phyloP scores from a whole-genome alignment of 169 alveolate species.

The Plasmodium vinckei region DNA sequence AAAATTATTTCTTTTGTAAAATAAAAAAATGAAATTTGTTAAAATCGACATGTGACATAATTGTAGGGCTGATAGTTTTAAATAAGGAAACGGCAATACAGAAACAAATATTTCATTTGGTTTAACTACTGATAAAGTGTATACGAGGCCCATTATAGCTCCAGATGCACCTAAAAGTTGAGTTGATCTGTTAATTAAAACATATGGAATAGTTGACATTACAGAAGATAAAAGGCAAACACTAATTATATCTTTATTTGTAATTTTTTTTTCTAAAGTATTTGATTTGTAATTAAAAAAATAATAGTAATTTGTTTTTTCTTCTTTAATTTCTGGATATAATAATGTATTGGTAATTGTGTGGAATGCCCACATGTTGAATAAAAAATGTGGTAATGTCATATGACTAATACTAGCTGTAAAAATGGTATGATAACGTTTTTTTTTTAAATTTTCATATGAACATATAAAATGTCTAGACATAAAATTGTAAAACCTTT shows the following conservation, averaged over 20 bases:
- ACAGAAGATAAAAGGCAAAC: slow-evolving; percentile 53
- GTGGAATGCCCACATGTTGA: slow-evolving; percentile 74
- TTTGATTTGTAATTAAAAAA: slow-evolving; percentile 63
- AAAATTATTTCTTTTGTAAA: slow-evolving; percentile 69
- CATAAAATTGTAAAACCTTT: slow-evolving; percentile 80
- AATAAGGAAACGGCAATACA: slow-evolving; percentile 83
- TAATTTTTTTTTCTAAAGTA: slow-evolving; percentile 67
- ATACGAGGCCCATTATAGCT: slow-evolving; percentile 84
- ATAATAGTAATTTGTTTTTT: slow-evolving; percentile 40
- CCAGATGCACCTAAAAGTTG: slow-evolving; percentile 88
- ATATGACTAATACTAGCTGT: slow-evolving; percentile 81
- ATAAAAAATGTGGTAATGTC: slow-evolving; percentile 74
- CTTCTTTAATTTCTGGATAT: slow-evolving; percentile 75
- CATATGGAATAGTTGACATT: slow-evolving; percentile 60
- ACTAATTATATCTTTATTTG: slow-evolving; percentile 43
- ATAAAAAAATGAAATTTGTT: slow-evolving; percentile 80
- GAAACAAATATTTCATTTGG: slow-evolving; percentile 84
- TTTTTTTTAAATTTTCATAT: slow-evolving; percentile 70
- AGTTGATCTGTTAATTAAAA: slow-evolving; percentile 45
- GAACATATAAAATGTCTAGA: slow-evolving; percentile 82
- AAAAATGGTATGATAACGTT: slow-evolving; percentile 81
- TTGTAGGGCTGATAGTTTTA: slow-evolving; percentile 82
- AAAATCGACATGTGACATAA: slow-evolving; percentile 82
- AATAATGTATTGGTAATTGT: slow-evolving; percentile 55
- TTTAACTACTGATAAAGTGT: slow-evolving; percentile 80